phyloP scores from a whole-genome alignment of 495 filamentous ascomycete genomes.

The Haplographium delicatum region DNA sequence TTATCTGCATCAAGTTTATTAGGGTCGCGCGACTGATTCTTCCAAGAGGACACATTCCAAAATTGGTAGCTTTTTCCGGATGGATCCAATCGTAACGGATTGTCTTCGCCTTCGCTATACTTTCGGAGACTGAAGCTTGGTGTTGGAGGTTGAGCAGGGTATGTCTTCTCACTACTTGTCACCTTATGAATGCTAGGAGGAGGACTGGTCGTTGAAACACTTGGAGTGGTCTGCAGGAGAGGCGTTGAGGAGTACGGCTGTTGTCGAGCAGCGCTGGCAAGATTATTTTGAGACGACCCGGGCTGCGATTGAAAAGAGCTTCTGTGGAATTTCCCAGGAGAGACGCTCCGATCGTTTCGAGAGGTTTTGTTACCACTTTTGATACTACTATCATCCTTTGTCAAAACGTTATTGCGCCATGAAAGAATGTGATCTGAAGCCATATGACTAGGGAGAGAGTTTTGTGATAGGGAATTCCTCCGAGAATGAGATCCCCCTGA shows the following conservation, averaged over 20 bases:
- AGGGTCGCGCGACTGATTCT: constrained; percentile 9
- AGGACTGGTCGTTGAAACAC: constrained; percentile 20
- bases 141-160: constrained; percentile 26
- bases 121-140: constrained; percentile 23
- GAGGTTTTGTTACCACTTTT: constrained; percentile 28
- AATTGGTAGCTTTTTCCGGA: constrained; percentile 23
- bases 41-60: constrained; percentile 24
- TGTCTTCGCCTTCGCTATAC: constrained; percentile 14
- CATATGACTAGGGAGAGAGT: constrained; percentile 22
- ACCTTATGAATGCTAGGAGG: constrained; percentile 17
- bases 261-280: constrained; percentile 35
- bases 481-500: constrained; percentile 48
- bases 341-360: constrained; percentile 42
- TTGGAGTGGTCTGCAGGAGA: constrained; percentile 10
- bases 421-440: constrained; percentile 74
- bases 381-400: constrained; percentile 18
- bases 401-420: constrained; percentile 57
- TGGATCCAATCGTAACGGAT: constrained; percentile 11
- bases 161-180: constrained; percentile 1
- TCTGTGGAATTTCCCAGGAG: constrained; percentile 37
- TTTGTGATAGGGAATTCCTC: constrained; percentile 44
- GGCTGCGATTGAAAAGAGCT: constrained; percentile 26
- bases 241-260: constrained; percentile 34
- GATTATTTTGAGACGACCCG: constrained; percentile 30
- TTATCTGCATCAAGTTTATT: constrained; percentile 11